These are phyloP conservation scores for Hemileccinum impolitum DNA, from an alignment of 768 basidiomycete genomes.

Conservation along the genomic window DNA sequence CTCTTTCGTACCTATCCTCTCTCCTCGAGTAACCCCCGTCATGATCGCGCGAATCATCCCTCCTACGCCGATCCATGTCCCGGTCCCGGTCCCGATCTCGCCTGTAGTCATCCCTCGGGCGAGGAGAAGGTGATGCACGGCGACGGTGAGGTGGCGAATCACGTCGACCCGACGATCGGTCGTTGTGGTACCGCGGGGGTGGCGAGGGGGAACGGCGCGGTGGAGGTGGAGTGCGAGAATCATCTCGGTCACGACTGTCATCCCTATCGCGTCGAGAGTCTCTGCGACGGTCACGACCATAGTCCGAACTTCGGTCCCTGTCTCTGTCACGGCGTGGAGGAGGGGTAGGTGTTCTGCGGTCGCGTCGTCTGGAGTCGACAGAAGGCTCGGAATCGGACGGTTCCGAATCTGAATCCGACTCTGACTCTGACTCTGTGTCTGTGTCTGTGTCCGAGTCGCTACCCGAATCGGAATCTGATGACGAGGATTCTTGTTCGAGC, in stretches of 20 bases:
- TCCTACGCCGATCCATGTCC: conserved; percentile 25
- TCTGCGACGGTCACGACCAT: conserved; percentile 19
- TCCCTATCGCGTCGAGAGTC: conserved; percentile 16
- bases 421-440: conserved; percentile 29
- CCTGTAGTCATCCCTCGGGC: conserved; percentile 16
- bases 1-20: conserved; percentile 23
- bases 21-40: conserved; percentile 16
- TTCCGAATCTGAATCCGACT: conserved; percentile 43
- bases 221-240: conserved; percentile 35
- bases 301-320: conserved; percentile 22
- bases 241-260: conserved; percentile 25
- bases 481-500: conserved; percentile 63
- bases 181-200: conserved; percentile 23
- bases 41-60: conserved; percentile 25
- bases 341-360: conserved; percentile 33
- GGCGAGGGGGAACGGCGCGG: conserved; percentile 28
- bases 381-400: conserved; percentile 39
- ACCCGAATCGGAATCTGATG: conserved; percentile 39
- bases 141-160: conserved; percentile 26
- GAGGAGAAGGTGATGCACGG: conserved; percentile 22
- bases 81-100: conserved; percentile 22
- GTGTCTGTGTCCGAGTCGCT: conserved; percentile 28
- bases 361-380: conserved; percentile 26
- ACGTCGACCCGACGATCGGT: conserved; percentile 19
- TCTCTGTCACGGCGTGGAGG: conserved; percentile 29